Evolutionary conservation across 75 land plant genomes (phyloP).

Genomic region (Isoetes taiwanensis): DNA sequence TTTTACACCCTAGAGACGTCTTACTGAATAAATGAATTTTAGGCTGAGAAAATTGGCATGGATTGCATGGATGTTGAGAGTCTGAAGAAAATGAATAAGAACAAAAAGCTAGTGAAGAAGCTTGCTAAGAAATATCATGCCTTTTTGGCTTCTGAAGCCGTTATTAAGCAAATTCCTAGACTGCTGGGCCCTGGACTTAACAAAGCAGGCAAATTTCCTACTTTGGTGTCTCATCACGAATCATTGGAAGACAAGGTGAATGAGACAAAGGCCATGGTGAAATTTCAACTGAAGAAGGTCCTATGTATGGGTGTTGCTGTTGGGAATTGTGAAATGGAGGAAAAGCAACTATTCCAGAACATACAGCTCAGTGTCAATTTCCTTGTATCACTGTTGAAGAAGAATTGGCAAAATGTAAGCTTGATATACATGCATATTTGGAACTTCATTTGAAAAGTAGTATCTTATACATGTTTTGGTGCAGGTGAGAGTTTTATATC

Average conservation of each 20-base stretch:
- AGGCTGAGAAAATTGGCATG: conserved; percentile 32
- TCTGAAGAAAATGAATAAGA: conserved; percentile 26
- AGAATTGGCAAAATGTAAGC: conserved; percentile 62
- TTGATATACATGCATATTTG: no score
- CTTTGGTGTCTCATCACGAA: conserved; percentile 34
- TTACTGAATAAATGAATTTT: background rate
- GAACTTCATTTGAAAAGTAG: no score
- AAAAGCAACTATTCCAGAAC: conserved; percentile 48
- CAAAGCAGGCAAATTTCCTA: conserved; percentile 29
- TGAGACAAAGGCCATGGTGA: conserved; percentile 14
- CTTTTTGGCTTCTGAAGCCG: conserved; percentile 33
- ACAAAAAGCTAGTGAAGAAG: conserved; percentile 40
- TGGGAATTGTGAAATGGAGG: conserved; percentile 62
- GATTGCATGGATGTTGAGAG: conserved; percentile 17
- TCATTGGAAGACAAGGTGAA: conserved; percentile 2
- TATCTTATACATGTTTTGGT: no score
- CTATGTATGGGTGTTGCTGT: conserved; percentile 32
- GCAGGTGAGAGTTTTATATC: conserved; percentile 66
- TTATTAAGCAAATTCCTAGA: conserved; percentile 9
- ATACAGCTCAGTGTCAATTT: background rate
- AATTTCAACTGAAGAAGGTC: conserved; percentile 34
- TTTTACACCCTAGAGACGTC: no score
- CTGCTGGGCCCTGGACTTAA: conserved; percentile 8
- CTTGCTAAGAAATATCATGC: conserved; percentile 42
- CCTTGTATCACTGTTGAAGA: background rate